These are phyloP conservation scores for Purpureocillium takamizusanense DNA, from an alignment of 2,329 filamentous ascomycete species.

Conservation along the genomic window DNA sequence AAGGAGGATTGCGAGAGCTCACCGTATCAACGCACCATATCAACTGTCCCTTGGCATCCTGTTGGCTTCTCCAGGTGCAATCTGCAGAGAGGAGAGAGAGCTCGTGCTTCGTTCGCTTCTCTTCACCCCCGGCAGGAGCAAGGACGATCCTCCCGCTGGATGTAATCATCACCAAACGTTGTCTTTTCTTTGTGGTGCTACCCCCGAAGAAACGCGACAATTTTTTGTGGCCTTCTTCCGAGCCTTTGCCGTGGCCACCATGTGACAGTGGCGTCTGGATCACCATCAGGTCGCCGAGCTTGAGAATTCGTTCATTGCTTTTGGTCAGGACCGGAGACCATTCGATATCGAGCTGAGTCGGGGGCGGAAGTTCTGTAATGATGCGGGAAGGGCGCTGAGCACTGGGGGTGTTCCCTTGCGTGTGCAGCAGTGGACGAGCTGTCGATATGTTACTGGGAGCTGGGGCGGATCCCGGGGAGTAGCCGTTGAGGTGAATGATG, in stretches of 20 bases:
- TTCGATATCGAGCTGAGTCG: conserved; percentile 92
- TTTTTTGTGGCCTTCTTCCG: conserved; percentile 72
- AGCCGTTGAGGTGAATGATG: conserved; percentile 64
- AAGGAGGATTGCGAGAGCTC: conserved; percentile 31
- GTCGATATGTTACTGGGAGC: conserved; percentile 16
- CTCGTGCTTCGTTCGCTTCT: conserved; percentile 91
- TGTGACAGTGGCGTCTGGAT: conserved; percentile 69
- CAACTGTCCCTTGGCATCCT: conserved; percentile 78
- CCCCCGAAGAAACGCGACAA: conserved; percentile 90
- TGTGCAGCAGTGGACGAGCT: conserved; percentile 23
- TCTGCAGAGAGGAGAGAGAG: conserved; percentile 73
- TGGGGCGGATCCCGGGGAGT: conserved; percentile 15
- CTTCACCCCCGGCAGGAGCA: conserved; percentile 83
- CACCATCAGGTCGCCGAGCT: conserved; percentile 84
- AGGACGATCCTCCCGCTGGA: conserved; percentile 84
- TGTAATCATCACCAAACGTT: conserved; percentile 90
- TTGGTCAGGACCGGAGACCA: conserved; percentile 93
- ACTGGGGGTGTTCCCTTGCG: conserved; percentile 28
- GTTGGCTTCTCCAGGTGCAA: conserved; percentile 68
- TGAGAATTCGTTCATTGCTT: conserved; percentile 87
- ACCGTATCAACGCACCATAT: conserved; percentile 92
- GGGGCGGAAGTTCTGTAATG: conserved; percentile 93
- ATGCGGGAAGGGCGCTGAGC: conserved; percentile 61
- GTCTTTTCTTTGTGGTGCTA: conserved; percentile 83
- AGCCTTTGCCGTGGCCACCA: conserved; percentile 61